These are phyloP conservation scores for Apiospora hydei DNA, from an alignment of 2,329 filamentous ascomycete genomes.

Conservation along the genomic window DNA sequence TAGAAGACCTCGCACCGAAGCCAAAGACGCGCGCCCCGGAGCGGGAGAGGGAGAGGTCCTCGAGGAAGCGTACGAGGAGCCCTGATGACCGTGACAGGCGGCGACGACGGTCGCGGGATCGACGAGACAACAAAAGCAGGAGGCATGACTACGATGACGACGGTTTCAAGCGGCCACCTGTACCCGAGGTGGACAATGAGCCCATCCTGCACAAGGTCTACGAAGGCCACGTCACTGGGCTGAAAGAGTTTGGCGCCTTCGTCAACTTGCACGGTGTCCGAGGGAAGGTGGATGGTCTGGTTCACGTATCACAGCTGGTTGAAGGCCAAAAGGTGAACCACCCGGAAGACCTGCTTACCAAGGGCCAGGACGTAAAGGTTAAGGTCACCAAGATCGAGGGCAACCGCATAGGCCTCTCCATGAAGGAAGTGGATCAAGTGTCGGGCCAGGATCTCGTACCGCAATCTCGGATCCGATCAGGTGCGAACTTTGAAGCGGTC, in stretches of 20 bases:
- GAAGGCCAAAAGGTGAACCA: conserved; percentile 89
- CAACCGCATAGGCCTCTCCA: conserved; percentile 83
- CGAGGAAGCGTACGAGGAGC: conserved; percentile 66
- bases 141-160: conserved; percentile 60
- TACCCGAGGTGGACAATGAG: conserved; percentile 79
- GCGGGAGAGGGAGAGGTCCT: conserved; percentile 46
- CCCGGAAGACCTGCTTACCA: conserved; percentile 84
- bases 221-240: conserved; percentile 84
- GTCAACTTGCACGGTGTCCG: conserved; percentile 88
- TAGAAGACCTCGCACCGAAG: conserved; percentile 85
- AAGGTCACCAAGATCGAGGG: conserved; percentile 91
- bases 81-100: conserved; percentile 50
- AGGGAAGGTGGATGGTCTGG: conserved; percentile 90
- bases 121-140: conserved; percentile 55
- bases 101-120: conserved; percentile 44
- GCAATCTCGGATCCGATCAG: conserved; percentile 79
- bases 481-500: conserved; percentile 86
- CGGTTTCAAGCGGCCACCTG: conserved; percentile 69
- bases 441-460: conserved; percentile 86
- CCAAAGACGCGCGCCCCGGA: conserved; percentile 44
- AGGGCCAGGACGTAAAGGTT: conserved; percentile 86
- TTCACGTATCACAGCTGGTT: conserved; percentile 90
- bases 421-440: conserved; percentile 96
- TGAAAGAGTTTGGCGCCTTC: conserved; percentile 96
- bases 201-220: conserved; percentile 89